Conservation (phyloP, 2,329 filamentous ascomycete species). For the Arthrobotrys iridis region DNA sequence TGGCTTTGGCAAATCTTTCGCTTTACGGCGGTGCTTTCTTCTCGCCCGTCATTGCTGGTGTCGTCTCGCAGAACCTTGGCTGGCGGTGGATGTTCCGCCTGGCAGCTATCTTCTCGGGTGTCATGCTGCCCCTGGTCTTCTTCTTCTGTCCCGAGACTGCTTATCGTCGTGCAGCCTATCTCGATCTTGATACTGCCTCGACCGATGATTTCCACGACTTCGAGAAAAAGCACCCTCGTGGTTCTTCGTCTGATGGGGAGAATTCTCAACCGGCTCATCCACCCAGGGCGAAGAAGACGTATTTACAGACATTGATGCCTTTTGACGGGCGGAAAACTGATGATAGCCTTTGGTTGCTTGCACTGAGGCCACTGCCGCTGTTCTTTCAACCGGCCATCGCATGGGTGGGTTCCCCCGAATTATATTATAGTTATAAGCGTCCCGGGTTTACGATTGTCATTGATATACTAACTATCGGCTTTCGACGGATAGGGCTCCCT, state of each 20-base stretch:
- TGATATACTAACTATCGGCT: slow-evolving; percentile 32
- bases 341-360: slow-evolving; percentile 74
- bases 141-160: slow-evolving; percentile 87
- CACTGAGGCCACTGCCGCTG: slow-evolving; percentile 80
- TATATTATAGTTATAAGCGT: not conserved
- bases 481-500: slow-evolving; percentile 58
- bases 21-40: slow-evolving; percentile 77
- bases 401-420: slow-evolving; percentile 68
- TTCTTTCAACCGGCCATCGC: slow-evolving; percentile 85
- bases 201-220: slow-evolving; percentile 57
- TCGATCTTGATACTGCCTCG: slow-evolving; percentile 75
- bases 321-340: slow-evolving; percentile 86
- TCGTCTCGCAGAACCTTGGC: slow-evolving; percentile 78
- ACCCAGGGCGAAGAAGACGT: slow-evolving; percentile 60
- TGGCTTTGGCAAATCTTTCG: slow-evolving; percentile 81
- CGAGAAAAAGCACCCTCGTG: slow-evolving; percentile 35
- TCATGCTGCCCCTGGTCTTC: slow-evolving; percentile 75
- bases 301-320: slow-evolving; percentile 70
- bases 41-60: slow-evolving; percentile 89
- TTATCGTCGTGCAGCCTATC: slow-evolving; percentile 72
- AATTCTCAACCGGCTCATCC: slow-evolving; percentile 1
- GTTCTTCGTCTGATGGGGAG: slow-evolving; percentile 42
- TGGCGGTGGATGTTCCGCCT: slow-evolving; percentile 92
- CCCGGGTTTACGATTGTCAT: slow-evolving; percentile 31
- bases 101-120: slow-evolving; percentile 81